Evolutionary conservation across 495 filamentous ascomycete genomes (phyloP).

Genomic region (Halenospora varia): DNA sequence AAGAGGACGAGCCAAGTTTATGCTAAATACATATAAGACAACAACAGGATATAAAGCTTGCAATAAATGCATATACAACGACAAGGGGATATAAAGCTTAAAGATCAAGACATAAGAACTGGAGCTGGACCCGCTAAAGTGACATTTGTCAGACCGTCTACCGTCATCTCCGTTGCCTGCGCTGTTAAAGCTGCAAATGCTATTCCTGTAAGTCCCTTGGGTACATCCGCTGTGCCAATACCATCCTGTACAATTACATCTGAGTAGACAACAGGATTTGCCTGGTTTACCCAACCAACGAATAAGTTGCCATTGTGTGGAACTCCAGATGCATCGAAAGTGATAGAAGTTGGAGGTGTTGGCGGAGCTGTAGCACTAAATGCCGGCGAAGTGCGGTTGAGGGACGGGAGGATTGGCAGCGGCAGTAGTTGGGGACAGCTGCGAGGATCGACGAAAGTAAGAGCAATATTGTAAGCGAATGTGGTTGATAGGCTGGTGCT

Average conservation of each 20-base stretch:
- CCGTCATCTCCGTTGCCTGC: conserved; percentile 3
- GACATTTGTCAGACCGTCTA: conserved; percentile 7
- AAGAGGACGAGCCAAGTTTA: too few relatives aligned
- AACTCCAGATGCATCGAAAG: neutral
- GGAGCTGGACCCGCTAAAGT: conserved; percentile 11
- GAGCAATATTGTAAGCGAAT: conserved; percentile 6
- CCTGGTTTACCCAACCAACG: conserved; percentile 9
- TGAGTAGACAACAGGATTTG: neutral
- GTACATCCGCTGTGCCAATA: conserved; percentile 5
- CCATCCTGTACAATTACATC: neutral
- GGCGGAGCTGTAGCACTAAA: neutral
- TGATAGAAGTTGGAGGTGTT: conserved; percentile 1
- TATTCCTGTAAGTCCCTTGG: conserved; percentile 8
- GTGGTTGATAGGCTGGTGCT: neutral
- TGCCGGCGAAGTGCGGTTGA: neutral
- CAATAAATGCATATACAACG: too few relatives aligned
- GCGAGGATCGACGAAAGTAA: neutral
- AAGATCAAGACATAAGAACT: conserved; percentile 9
- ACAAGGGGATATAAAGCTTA: too few relatives aligned
- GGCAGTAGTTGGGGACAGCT: neutral
- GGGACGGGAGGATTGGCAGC: conserved; percentile 1
- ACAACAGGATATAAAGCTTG: too few relatives aligned
- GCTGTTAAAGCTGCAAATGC: conserved; percentile 6
- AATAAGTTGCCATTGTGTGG: neutral
- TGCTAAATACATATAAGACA: too few relatives aligned